Conservation (phyloP, 257 asterid species). For the Salvia miltiorrhiza region DNA sequence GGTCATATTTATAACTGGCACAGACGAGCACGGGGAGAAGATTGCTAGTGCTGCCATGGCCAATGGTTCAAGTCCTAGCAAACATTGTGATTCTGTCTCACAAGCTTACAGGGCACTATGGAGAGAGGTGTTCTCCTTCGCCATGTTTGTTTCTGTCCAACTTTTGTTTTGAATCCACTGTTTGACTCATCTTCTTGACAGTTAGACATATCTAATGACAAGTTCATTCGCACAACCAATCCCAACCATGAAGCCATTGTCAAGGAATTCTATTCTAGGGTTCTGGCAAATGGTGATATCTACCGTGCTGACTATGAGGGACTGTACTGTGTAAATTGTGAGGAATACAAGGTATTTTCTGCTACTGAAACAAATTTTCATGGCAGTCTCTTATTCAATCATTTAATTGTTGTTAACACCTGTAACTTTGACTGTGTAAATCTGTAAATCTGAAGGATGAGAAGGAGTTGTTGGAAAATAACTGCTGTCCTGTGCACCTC, state of each 20-base stretch:
- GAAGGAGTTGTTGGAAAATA: slow-evolving; percentile 80
- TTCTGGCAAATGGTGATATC: slow-evolving; percentile 81
- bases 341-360: slow-evolving; percentile 81
- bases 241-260: slow-evolving; percentile 73
- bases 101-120: slow-evolving; percentile 74
- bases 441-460: slow-evolving; percentile 59
- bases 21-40: slow-evolving; percentile 98
- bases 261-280: slow-evolving; percentile 82
- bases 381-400: background rate
- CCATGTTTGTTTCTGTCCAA: no score
- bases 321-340: slow-evolving; percentile 89
- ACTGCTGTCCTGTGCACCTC: slow-evolving; percentile 89
- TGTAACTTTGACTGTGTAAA: slow-evolving; percentile 10
- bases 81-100: slow-evolving; percentile 80
- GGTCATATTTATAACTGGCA: slow-evolving; percentile 87
- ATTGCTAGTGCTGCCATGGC: slow-evolving; percentile 86
- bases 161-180: slow-evolving; percentile 10
- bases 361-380: slow-evolving; percentile 8
- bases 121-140: slow-evolving; percentile 53
- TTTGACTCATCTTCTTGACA: slow-evolving; percentile 35
- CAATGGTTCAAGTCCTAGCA: slow-evolving; percentile 63
- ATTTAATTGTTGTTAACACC: slow-evolving; percentile 5
- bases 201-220: slow-evolving; percentile 85
- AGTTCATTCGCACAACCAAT: slow-evolving; percentile 88
- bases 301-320: slow-evolving; percentile 95